Evolutionary conservation across 345 rosid species (phyloP), one percentile per base, ranked within the genome.

Genomic region (Viola odorata): DNA sequence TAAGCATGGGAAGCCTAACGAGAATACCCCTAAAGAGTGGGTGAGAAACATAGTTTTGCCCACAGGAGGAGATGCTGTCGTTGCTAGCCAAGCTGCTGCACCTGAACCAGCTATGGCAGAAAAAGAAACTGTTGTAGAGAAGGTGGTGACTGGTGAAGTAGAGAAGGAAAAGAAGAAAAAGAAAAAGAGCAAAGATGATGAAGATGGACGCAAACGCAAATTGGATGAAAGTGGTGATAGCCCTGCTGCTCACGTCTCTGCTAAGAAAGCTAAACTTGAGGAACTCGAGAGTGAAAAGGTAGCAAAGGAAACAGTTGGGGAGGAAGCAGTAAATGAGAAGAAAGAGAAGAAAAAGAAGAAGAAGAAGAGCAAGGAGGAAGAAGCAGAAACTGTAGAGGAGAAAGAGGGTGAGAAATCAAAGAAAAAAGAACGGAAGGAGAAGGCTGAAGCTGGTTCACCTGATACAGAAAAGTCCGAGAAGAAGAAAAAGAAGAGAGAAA

Each of bases 1-100:
- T 70, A 91, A 91, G 80, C 96, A 79, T 12, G 97, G 97, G 52
- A 91, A 83, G 77, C 85, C 96, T 0, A 91, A 81, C 63, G 91
- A 80, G 71, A 82, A 75, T n/a, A 84, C 91, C 13, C 96, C 96
- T 6, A 57, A 53, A 6, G 97, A 91, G 63, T 91, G 96, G 96
- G n/a, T 65, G 64, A 81, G 97, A 78, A 87, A 91, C 57, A 76
- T 84, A 56, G 79, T 79, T 47, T 67, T 91, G 69, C 87, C 96
- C 37, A 16, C 81, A 0, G 95, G 95, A 61, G 91, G 83, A 12
- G 96, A 87, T 80, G 68, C 91, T 44, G 52, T 80, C 62, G 68
- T 87, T 68, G 97, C 97, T 9, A 57, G 81, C 53, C 73, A 68
- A 63, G 97, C 97, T 7, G 97, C 96, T 67, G 83, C 80, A 6